These are phyloP conservation scores for Nothopassalora personata DNA, from an alignment of 2,329 filamentous ascomycete genomes.

Conservation along the genomic window DNA sequence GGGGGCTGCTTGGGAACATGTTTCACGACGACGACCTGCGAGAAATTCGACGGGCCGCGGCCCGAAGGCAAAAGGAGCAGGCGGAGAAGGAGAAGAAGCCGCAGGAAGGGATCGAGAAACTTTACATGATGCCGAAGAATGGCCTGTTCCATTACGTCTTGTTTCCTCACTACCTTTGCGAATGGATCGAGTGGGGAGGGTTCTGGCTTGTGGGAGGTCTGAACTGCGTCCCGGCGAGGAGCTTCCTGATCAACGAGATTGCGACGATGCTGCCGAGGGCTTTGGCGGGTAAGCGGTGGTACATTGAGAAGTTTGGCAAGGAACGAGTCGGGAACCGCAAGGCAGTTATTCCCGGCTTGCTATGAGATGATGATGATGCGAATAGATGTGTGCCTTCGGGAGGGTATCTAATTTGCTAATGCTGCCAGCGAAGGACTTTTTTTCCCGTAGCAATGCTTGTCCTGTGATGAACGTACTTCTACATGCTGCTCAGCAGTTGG, in stretches of 20 bases:
- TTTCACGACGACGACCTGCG: slow-evolving; percentile 86
- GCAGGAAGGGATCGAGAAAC: slow-evolving; percentile 60
- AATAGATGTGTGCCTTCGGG: not conserved
- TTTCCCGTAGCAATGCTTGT: not conserved
- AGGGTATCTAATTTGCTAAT: slow-evolving; percentile 8
- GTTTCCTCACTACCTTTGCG: slow-evolving; percentile 90
- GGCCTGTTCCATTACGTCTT: slow-evolving; percentile 79
- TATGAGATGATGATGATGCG: slow-evolving; percentile 34
- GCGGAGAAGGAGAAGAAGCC: slow-evolving; percentile 41
- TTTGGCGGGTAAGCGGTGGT: slow-evolving; percentile 76
- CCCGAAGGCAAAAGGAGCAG: slow-evolving; percentile 51
- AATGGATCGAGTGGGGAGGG: slow-evolving; percentile 94
- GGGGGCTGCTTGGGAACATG: slow-evolving; percentile 74
- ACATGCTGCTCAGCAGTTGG: not conserved
- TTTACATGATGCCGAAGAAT: slow-evolving; percentile 80
- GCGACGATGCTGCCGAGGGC: slow-evolving; percentile 86
- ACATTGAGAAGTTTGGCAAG: slow-evolving; percentile 78
- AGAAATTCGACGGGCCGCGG: slow-evolving; percentile 71
- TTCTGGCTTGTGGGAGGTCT: slow-evolving; percentile 71
- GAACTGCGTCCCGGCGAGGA: slow-evolving; percentile 66
- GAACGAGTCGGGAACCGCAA: slow-evolving; percentile 71
- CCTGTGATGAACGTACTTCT: not conserved
- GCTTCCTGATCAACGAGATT: slow-evolving; percentile 81
- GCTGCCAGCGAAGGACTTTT: slow-evolving; percentile 5
- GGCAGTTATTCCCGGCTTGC: slow-evolving; percentile 61